Conservation (phyloP, 805 yeast species). For the Candida rishiriensis region DNA sequence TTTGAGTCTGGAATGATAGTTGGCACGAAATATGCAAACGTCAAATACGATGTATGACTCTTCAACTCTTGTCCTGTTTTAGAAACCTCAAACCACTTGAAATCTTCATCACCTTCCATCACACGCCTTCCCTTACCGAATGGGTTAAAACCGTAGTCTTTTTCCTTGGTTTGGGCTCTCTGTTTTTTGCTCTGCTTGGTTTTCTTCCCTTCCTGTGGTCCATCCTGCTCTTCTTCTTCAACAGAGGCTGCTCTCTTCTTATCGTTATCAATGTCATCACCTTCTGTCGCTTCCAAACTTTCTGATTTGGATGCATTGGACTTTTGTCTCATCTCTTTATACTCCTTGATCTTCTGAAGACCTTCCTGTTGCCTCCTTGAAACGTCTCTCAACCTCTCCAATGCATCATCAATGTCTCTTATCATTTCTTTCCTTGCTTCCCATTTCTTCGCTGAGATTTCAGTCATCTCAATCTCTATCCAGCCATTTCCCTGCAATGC, state of each 20-base stretch:
- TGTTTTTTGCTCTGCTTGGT: slow-evolving; percentile 6
- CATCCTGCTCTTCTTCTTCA: slow-evolving; percentile 19
- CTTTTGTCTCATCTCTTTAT: slow-evolving; percentile 19
- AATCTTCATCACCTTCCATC: slow-evolving; percentile 80
- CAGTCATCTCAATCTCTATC: slow-evolving; percentile 87
- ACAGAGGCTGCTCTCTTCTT: slow-evolving; percentile 15
- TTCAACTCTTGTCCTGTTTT: slow-evolving; percentile 81
- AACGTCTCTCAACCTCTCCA: slow-evolving; percentile 75
- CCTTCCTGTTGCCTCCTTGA: slow-evolving; percentile 66
- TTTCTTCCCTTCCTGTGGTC: slow-evolving; percentile 8
- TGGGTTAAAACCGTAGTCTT: slow-evolving; percentile 68
- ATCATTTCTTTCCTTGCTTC: slow-evolving; percentile 90
- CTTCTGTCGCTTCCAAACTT: slow-evolving; percentile 4
- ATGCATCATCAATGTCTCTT: slow-evolving; percentile 72
- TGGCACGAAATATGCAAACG: slow-evolving; percentile 65
- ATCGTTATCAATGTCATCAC: too few species aligned
- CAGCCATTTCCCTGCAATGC: slow-evolving; percentile 74
- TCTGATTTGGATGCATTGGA: slow-evolving; percentile 19
- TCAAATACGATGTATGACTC: slow-evolving; percentile 89
- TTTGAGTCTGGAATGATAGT: too few species aligned
- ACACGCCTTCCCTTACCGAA: slow-evolving; percentile 88
- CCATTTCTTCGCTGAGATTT: slow-evolving; percentile 74
- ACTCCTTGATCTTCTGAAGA: slow-evolving; percentile 45
- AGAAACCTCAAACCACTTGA: slow-evolving; percentile 80
- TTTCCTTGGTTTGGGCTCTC: slow-evolving; percentile 15